Percentiles rank a stretch among this genome's conserved stretches.
Evolutionary conservation across 1,284 basidiomycete genomes (phyloP).

Genomic region (Fistulina hepatica): DNA sequence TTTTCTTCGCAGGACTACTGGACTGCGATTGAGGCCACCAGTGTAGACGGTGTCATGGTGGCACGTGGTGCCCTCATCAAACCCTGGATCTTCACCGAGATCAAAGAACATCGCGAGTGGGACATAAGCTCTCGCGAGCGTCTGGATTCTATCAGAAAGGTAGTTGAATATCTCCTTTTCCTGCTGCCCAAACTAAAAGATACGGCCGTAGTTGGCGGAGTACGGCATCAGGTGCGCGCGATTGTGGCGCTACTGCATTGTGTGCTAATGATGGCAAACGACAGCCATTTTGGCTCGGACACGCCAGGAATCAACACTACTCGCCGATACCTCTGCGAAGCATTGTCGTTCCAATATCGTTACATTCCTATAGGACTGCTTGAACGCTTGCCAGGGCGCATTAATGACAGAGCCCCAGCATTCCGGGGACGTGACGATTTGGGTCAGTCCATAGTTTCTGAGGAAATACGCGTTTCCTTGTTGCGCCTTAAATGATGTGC

Average conservation of each 20-base stretch:
- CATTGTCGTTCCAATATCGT: slow-evolving; percentile 89
- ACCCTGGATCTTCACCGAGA: slow-evolving; percentile 94
- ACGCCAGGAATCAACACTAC: slow-evolving; percentile 89
- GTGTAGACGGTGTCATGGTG: slow-evolving; percentile 93
- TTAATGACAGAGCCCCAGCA: slow-evolving; percentile 86
- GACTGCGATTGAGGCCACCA: slow-evolving; percentile 62
- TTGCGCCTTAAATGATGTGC: not conserved
- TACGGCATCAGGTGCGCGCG: slow-evolving; percentile 51
- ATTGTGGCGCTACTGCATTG: not conserved
- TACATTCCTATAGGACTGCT: slow-evolving; percentile 91
- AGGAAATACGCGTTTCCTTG: not conserved
- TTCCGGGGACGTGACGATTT: slow-evolving; percentile 83
- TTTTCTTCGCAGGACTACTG: slow-evolving; percentile 84
- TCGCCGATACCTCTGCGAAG: slow-evolving; percentile 89
- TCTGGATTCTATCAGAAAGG: slow-evolving; percentile 77
- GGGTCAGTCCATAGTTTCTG: slow-evolving; percentile 38
- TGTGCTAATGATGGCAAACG: slow-evolving; percentile 4
- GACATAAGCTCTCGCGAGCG: slow-evolving; percentile 88
- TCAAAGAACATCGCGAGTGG: slow-evolving; percentile 89
- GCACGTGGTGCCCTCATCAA: slow-evolving; percentile 94
- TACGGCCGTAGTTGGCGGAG: slow-evolving; percentile 57
- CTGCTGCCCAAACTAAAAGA: not conserved
- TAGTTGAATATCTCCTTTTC: slow-evolving; percentile 23
- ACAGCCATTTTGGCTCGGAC: slow-evolving; percentile 83
- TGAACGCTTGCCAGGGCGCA: slow-evolving; percentile 70